Conservation (phyloP, 2,329 filamentous ascomycete genomes). For the Cladosporium colombiae region DNA sequence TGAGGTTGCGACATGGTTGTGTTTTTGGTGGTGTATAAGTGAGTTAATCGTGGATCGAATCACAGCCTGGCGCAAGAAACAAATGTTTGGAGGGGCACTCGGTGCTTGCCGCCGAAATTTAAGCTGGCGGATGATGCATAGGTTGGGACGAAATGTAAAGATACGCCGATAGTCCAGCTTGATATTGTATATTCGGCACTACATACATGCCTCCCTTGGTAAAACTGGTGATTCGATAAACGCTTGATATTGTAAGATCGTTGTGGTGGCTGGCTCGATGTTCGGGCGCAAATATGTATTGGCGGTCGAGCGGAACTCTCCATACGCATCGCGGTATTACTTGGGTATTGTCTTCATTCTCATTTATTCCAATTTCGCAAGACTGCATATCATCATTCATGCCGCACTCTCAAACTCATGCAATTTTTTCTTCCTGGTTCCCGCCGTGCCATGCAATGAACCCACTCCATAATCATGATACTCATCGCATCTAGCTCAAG, state of each 20-base stretch:
- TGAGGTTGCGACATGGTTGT: conserved; percentile 32
- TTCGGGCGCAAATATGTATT: background rate
- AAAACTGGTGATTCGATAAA: background rate
- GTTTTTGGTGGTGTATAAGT: background rate
- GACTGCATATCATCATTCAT: conserved; percentile 3
- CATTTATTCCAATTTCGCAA: background rate
- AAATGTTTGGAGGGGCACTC: conserved; percentile 11
- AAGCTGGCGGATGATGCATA: background rate
- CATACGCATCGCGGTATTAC: background rate
- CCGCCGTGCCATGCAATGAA: background rate
- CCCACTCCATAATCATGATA: background rate
- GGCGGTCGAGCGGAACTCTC: background rate
- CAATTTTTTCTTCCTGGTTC: background rate
- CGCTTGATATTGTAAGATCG: background rate
- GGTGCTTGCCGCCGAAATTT: conserved; percentile 4
- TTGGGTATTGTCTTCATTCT: background rate
- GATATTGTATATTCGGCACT: background rate
- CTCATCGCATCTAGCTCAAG: conserved; percentile 45
- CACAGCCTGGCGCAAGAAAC: background rate
- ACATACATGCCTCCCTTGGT: background rate
- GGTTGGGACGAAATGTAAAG: background rate
- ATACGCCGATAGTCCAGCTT: background rate
- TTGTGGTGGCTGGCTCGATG: background rate
- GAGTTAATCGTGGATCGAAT: background rate
- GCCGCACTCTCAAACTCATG: conserved; percentile 1